A percentile compares a stretch with the other conserved stretches of the same genome.
phyloP scores from a whole-genome alignment of 495 filamentous ascomycete species.

The Clohesyomyces aquaticus region DNA sequence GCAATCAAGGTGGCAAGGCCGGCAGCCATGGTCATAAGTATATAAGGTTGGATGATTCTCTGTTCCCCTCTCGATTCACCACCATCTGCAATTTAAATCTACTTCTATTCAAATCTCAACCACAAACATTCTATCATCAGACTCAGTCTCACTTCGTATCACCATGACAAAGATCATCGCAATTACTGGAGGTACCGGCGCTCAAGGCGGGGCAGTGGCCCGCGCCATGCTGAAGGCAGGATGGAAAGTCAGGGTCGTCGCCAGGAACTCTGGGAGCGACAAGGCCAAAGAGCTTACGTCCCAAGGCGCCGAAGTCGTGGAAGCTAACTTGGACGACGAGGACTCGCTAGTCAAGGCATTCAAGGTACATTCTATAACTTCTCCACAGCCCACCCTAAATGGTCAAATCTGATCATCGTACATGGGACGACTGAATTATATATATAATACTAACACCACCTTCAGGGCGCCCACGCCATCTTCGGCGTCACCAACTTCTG shows the following conservation, averaged over 20 bases:
- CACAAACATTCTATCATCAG: too few relatives aligned
- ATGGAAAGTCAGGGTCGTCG: constrained; percentile 35
- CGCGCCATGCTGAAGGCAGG: constrained; percentile 21
- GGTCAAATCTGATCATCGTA: too few relatives aligned
- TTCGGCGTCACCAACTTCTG: constrained; percentile 40
- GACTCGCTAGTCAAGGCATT: constrained; percentile 35
- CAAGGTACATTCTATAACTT: constrained; percentile 33
- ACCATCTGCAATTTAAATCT: too few relatives aligned
- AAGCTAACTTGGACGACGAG: constrained; percentile 32
- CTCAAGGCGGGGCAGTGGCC: constrained; percentile 22
- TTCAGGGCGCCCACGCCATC: constrained; percentile 30
- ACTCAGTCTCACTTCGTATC: neutral
- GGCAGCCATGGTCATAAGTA: too few relatives aligned
- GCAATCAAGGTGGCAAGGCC: too few relatives aligned
- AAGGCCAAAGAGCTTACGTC: constrained; percentile 33
- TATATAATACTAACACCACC: neutral
- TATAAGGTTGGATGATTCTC: too few relatives aligned
- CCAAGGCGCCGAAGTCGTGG: constrained; percentile 32
- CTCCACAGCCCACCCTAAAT: too few relatives aligned
- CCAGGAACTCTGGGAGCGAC: constrained; percentile 26
- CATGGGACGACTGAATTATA: too few relatives aligned
- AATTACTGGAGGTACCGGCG: neutral
- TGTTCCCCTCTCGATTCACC: too few relatives aligned
- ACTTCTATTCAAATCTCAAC: too few relatives aligned
- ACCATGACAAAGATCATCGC: neutral